Percentiles rank a stretch among this genome's conserved stretches.
Conservation (phyloP, 2,329 filamentous ascomycete species). For the Pseudogymnoascus sp. region DNA sequence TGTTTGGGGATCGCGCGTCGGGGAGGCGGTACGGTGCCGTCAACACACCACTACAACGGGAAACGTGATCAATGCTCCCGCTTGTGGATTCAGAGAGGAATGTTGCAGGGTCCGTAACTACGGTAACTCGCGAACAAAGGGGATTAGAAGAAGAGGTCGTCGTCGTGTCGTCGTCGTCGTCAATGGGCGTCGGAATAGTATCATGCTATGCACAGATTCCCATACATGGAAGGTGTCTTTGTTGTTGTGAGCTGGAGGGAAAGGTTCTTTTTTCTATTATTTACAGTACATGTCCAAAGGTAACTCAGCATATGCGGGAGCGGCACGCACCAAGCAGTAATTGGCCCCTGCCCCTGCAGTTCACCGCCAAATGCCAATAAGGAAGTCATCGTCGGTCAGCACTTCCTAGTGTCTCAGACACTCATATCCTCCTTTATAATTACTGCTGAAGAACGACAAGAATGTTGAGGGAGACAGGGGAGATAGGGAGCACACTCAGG, state of each 20-base stretch:
- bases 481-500: neutral
- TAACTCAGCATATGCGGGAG: conserved; percentile 5
- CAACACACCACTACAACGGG: conserved; percentile 6
- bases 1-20: conserved; percentile 9
- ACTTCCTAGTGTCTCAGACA: neutral
- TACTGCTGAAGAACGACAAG: neutral
- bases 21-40: conserved; percentile 5
- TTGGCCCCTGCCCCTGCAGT: conserved; percentile 6
- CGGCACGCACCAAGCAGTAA: conserved; percentile 8
- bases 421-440: neutral
- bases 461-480: too few relatives aligned
- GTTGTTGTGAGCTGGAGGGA: conserved; percentile 1
- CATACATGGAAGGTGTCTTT: neutral
- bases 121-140: neutral
- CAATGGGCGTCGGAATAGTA: neutral
- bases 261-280: neutral
- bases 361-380: neutral
- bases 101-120: neutral
- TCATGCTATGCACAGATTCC: neutral
- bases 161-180: neutral
- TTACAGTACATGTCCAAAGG: neutral
- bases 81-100: neutral
- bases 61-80: conserved; percentile 2
- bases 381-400: conserved; percentile 5
- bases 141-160: neutral